phyloP scores from a whole-genome alignment of 139 green algal species.

The Microglena sp. region DNA sequence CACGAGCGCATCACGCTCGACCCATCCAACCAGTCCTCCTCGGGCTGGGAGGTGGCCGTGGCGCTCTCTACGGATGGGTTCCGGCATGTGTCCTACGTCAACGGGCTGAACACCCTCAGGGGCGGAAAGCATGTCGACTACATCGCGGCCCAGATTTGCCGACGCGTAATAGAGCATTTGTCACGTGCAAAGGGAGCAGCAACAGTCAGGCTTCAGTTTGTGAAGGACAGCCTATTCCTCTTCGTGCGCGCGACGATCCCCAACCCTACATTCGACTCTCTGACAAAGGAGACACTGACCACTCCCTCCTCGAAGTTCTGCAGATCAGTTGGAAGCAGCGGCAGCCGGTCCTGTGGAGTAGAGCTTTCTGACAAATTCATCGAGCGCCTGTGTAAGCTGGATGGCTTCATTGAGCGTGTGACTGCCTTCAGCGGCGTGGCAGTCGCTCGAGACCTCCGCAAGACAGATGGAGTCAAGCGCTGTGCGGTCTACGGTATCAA shows the following conservation, averaged over 20 bases:
- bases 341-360: slow-evolving; percentile 44
- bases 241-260: slow-evolving; percentile 51
- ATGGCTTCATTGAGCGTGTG: slow-evolving; percentile 35
- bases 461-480: slow-evolving; percentile 45
- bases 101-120: slow-evolving; percentile 43
- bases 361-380: slow-evolving; percentile 39
- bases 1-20: too few species aligned
- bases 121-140: slow-evolving; percentile 49
- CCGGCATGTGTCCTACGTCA: slow-evolving; percentile 53
- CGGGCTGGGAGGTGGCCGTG: slow-evolving; percentile 35
- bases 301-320: slow-evolving; percentile 27
- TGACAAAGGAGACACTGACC: slow-evolving; percentile 50
- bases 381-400: slow-evolving; percentile 18
- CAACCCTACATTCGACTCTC: slow-evolving; percentile 54
- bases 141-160: slow-evolving; percentile 28
- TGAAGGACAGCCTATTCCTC: slow-evolving; percentile 51
- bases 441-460: slow-evolving; percentile 39
- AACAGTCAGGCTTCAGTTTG: slow-evolving; percentile 16
- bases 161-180: not conserved
- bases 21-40: not conserved
- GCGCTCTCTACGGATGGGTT: not conserved
- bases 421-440: slow-evolving; percentile 30
- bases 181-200: slow-evolving; percentile 4
- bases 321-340: too few species aligned
- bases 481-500: slow-evolving; percentile 25